Evolutionary conservation across 2,329 filamentous ascomycete species (phyloP).

Genomic region (Diaporthe humulicola): DNA sequence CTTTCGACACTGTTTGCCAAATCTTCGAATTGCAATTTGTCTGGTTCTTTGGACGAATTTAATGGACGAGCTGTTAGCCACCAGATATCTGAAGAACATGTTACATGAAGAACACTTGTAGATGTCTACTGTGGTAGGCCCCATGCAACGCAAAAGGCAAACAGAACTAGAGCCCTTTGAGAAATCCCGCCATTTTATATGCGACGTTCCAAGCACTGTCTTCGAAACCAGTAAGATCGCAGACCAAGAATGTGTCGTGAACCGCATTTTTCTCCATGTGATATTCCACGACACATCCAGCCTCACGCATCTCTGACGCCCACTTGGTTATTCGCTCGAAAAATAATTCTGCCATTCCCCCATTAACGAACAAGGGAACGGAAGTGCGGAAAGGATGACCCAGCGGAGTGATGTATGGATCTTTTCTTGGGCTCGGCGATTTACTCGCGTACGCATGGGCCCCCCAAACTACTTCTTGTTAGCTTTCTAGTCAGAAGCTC

Average conservation of each 20-base stretch:
- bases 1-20: no score
- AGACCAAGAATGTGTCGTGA: conserved; percentile 59
- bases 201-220: conserved; percentile 39
- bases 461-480: conserved; percentile 54
- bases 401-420: conserved; percentile 55
- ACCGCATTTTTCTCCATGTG: conserved; percentile 53
- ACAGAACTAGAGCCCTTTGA: neutral
- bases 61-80: no score
- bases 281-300: conserved; percentile 55
- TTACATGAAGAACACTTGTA: no score
- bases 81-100: no score
- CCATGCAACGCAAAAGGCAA: neutral
- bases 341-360: conserved; percentile 56
- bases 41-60: no score
- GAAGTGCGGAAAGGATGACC: conserved; percentile 52
- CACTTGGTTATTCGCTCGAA: conserved; percentile 54
- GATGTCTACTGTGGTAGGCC: no score
- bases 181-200: conserved; percentile 7
- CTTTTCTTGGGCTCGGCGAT: conserved; percentile 27
- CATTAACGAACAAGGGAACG: conserved; percentile 56
- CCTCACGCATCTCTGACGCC: conserved; percentile 51
- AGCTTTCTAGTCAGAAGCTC: neutral
- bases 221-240: conserved; percentile 54
- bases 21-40: no score
- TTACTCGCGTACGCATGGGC: conserved; percentile 49